These are phyloP conservation scores for Letharia columbiana DNA, from an alignment of 495 filamentous ascomycete genomes.

Conservation along the genomic window DNA sequence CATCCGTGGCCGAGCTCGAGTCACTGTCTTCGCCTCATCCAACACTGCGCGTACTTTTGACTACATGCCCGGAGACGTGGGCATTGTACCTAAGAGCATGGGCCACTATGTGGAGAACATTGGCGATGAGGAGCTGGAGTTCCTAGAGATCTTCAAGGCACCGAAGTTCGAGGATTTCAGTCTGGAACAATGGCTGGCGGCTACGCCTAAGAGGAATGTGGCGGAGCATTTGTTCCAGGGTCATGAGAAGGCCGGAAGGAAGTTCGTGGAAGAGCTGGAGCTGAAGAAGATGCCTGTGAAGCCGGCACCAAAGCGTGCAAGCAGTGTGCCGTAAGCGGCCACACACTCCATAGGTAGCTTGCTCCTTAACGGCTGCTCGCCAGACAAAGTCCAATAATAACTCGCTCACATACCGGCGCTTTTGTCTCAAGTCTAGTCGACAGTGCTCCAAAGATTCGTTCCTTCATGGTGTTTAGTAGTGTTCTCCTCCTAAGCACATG, in stretches of 20 bases:
- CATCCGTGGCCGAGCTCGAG: slow-evolving; percentile 55
- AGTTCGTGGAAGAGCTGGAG: not conserved
- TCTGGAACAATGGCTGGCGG: not conserved
- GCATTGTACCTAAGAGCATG: slow-evolving; percentile 54
- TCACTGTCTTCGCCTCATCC: slow-evolving; percentile 56
- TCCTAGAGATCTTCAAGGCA: slow-evolving; percentile 63
- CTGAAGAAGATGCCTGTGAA: not conserved
- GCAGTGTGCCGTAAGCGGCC: not conserved
- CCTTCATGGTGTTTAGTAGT: too few species aligned
- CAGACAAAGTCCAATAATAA: too few species aligned
- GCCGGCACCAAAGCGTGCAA: not conserved
- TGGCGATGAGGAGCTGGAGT: slow-evolving; percentile 56
- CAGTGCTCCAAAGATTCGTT: too few species aligned
- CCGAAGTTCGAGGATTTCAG: slow-evolving; percentile 49
- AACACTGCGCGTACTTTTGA: slow-evolving; percentile 59
- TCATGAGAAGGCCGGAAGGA: not conserved
- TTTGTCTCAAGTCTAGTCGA: too few species aligned
- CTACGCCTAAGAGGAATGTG: not conserved
- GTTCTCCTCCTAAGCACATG: too few species aligned
- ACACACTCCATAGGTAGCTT: too few species aligned
- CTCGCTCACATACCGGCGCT: too few species aligned
- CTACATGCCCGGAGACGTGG: slow-evolving; percentile 62
- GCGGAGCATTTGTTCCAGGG: not conserved
- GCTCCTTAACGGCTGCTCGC: too few species aligned
- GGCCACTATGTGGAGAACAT: slow-evolving; percentile 72